phyloP scores from a whole-genome alignment of 2,329 filamentous ascomycete species.

The Venturia nashicola region DNA sequence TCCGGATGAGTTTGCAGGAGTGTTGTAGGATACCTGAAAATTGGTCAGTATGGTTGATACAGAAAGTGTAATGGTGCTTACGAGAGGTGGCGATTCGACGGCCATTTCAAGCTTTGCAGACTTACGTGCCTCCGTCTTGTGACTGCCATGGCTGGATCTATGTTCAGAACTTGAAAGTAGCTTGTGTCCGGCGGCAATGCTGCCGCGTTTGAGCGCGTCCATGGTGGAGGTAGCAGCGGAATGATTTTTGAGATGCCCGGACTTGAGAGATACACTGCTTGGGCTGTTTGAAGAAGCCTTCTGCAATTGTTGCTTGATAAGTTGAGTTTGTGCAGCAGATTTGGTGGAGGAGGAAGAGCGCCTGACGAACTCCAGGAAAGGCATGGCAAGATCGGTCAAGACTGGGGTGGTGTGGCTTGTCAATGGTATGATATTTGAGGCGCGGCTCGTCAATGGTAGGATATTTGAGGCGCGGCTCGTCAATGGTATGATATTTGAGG shows the following conservation, averaged over 20 bases:
- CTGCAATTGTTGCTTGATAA: not conserved
- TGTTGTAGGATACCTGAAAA: conserved; percentile 51
- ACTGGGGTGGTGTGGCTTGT: not conserved
- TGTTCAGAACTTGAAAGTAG: not conserved
- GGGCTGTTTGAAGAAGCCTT: not conserved
- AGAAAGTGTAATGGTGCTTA: conserved; percentile 24
- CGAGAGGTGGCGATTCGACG: conserved; percentile 77
- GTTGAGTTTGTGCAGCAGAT: not conserved
- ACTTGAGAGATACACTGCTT: conserved; percentile 1
- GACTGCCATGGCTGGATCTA: not conserved
- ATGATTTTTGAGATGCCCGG: not conserved
- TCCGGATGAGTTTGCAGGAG: conserved; percentile 62
- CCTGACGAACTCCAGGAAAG: not conserved
- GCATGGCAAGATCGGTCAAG: not conserved
- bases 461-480: not conserved
- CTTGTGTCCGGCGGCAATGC: conserved; percentile 4
- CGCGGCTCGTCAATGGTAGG: not conserved
- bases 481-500: too few species aligned
- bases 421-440: too few species aligned
- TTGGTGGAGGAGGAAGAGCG: not conserved
- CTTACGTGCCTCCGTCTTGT: not conserved
- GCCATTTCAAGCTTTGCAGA: conserved; percentile 43
- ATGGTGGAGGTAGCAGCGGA: not conserved
- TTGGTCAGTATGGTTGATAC: not conserved
- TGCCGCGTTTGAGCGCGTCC: conserved; percentile 7